These are phyloP conservation scores for Chamaecyparis obtusa DNA, from an alignment of 75 land plant genomes.

Conservation along the genomic window DNA sequence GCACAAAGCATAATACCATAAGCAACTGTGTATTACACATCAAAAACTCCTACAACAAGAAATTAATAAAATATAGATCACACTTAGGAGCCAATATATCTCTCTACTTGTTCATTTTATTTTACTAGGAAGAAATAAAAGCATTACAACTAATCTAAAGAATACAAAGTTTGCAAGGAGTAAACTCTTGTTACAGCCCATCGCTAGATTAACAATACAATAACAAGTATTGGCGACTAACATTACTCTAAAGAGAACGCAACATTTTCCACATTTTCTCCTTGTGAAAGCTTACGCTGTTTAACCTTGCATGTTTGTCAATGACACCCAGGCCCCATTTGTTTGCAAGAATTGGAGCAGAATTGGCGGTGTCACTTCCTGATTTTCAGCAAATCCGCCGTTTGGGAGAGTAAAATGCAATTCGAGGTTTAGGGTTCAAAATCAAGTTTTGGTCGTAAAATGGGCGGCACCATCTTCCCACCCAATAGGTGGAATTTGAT, in stretches of 20 bases:
- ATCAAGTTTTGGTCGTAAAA: too few relatives aligned
- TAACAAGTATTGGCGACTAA: background rate
- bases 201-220: background rate
- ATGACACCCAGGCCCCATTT: background rate
- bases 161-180: background rate
- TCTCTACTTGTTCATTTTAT: background rate
- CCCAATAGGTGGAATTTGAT: too few relatives aligned
- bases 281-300: background rate
- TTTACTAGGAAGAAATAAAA: background rate
- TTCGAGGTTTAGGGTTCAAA: too few relatives aligned
- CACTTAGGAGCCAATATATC: background rate
- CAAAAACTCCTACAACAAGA: background rate
- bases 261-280: background rate
- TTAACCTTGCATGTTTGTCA: background rate
- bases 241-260: background rate
- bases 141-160: background rate
- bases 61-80: background rate
- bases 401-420: too few relatives aligned
- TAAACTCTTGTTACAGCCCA: background rate
- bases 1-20: slow-evolving; percentile 15
- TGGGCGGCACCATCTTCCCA: too few relatives aligned
- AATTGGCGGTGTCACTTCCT: too few relatives aligned
- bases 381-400: too few relatives aligned
- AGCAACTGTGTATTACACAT: background rate
- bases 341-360: too few relatives aligned